A percentile compares a stretch with the other conserved stretches of the same genome.
Conservation (phyloP, 78 protist genomes). For the Dictyostelium brefeldianum region DNA sequence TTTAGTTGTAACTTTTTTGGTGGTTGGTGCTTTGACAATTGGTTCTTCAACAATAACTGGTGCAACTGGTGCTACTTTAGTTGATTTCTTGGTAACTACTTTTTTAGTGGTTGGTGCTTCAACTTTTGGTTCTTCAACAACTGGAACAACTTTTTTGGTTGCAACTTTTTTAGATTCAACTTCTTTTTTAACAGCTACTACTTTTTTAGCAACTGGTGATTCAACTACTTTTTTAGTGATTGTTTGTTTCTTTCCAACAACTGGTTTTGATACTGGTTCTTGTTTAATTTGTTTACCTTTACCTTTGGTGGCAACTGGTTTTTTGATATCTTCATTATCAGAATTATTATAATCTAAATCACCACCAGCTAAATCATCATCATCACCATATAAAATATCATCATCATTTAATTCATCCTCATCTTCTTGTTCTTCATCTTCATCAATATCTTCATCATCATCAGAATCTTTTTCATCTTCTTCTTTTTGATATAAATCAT, state of each 20-base stretch:
- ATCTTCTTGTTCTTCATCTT: slow-evolving; percentile 40
- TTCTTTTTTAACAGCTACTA: background rate
- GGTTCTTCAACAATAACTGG: background rate
- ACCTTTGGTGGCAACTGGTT: background rate
- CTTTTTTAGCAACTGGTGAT: background rate
- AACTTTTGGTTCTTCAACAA: background rate
- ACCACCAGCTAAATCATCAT: slow-evolving; percentile 60
- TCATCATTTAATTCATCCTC: slow-evolving; percentile 17
- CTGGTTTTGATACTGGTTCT: background rate
- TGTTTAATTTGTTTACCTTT: background rate
- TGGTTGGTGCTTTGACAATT: background rate
- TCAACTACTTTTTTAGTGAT: background rate
- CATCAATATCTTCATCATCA: slow-evolving; percentile 38
- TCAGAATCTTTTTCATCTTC: slow-evolving; percentile 35
- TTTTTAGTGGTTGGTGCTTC: background rate
- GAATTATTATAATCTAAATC: slow-evolving; percentile 28
- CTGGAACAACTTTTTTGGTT: background rate
- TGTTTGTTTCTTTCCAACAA: background rate
- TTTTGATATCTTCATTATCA: slow-evolving; percentile 5
- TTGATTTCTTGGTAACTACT: background rate
- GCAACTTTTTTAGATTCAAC: background rate
- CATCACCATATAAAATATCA: slow-evolving; percentile 48
- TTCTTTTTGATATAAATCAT: slow-evolving; percentile 74
- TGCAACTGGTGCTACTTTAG: background rate
- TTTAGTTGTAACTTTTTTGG: background rate